Percentiles rank a stretch among this genome's conserved stretches.
Conservation (phyloP, 441 rosid genomes). For the Mallotus japonicus region DNA sequence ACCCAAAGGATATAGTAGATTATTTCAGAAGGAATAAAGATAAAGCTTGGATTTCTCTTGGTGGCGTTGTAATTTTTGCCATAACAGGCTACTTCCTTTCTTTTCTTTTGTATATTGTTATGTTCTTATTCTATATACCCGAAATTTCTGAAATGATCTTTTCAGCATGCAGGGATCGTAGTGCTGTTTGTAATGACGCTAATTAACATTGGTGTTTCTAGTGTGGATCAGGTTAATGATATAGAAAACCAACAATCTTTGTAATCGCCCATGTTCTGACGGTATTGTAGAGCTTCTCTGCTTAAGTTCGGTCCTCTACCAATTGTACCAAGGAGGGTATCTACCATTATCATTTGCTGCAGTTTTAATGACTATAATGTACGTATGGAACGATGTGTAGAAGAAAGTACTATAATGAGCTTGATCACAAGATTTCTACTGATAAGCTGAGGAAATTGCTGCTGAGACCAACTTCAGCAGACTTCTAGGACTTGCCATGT, state of each 20-base stretch:
- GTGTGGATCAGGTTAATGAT: conserved; percentile 50
- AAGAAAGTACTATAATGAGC: conserved; percentile 42
- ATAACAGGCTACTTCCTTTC: too few species aligned
- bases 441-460: conserved; percentile 32
- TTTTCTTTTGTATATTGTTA: too few species aligned
- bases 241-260: conserved; percentile 44
- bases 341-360: conserved; percentile 44
- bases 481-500: conserved; percentile 51
- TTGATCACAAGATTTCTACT: conserved; percentile 38
- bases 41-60: too few species aligned
- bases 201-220: conserved; percentile 40
- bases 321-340: conserved; percentile 46
- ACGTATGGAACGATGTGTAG: conserved; percentile 16
- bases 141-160: too few species aligned
- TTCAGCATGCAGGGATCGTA: conserved; percentile 35
- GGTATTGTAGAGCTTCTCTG: conserved; percentile 34
- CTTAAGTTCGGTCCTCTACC: conserved; percentile 49
- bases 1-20: too few species aligned
- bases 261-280: conserved; percentile 29
- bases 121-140: too few species aligned
- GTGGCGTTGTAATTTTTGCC: too few species aligned
- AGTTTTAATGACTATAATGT: conserved; percentile 38
- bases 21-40: too few species aligned
- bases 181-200: conserved; percentile 54
- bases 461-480: conserved; percentile 21